phyloP scores from a whole-genome alignment of 2,329 filamentous ascomycete species.

The Torrubiellomyces zombiae region DNA sequence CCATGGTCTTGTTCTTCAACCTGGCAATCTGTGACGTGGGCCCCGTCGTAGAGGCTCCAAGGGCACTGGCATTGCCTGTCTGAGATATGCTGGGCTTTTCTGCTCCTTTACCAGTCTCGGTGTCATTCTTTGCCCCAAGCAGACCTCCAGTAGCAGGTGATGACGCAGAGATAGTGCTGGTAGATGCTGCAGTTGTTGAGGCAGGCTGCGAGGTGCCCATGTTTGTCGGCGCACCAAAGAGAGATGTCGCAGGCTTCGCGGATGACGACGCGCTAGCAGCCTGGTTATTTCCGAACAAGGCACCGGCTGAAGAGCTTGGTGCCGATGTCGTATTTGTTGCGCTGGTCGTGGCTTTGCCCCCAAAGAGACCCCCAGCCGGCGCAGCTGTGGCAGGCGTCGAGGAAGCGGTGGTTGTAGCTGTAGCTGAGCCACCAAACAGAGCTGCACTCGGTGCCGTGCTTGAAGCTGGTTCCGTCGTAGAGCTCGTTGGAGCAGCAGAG shows the following conservation, averaged over 20 bases:
- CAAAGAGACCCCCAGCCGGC: conserved; percentile 15
- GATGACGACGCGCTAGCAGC: conserved; percentile 5
- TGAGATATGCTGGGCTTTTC: conserved; percentile 14
- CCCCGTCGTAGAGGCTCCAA: conserved; percentile 63
- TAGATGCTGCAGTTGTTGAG: conserved; percentile 10
- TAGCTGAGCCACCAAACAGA: conserved; percentile 16
- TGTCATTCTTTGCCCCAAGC: conserved; percentile 16
- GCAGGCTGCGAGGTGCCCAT: conserved; percentile 12
- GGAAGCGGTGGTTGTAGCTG: conserved; percentile 9
- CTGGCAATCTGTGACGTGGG: conserved; percentile 74
- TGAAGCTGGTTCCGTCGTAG: conserved; percentile 15
- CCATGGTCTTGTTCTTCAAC: conserved; percentile 96
- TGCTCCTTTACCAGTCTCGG: conserved; percentile 9
- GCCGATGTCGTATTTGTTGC: conserved; percentile 12
- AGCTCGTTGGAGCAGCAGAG: conserved; percentile 17
- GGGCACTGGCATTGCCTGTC: conserved; percentile 17
- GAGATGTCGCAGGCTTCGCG: conserved; percentile 5
- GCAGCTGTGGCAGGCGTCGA: conserved; percentile 12
- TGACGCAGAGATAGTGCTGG: conserved; percentile 12
- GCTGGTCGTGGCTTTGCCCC: conserved; percentile 15
- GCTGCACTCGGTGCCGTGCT: conserved; percentile 14
- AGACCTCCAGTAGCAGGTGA: conserved; percentile 9
- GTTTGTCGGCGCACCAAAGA: conserved; percentile 10
- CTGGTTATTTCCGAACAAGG: conserved; percentile 14
- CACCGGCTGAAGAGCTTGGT: conserved; percentile 12